Conservation (phyloP, 176 grass and related monocot genomes). For the Aechmea fasciata region DNA sequence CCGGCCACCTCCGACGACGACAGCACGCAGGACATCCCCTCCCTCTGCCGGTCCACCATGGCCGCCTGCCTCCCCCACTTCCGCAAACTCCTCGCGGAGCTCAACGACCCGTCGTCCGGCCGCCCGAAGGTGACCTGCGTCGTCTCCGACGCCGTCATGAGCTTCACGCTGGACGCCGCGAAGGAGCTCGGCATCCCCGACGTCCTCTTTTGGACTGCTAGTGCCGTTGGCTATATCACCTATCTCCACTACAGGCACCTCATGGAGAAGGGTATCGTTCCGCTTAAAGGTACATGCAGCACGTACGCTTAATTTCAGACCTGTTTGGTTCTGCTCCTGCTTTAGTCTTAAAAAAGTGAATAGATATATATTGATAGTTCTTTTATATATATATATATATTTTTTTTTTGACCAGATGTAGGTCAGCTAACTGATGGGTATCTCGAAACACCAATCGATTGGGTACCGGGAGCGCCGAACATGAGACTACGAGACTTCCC, state of each 20-base stretch:
- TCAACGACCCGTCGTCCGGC: neutral
- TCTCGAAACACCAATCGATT: conserved; percentile 1
- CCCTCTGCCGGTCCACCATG: conserved; percentile 1
- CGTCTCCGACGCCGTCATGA: conserved; percentile 12
- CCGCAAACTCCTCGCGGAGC: neutral
- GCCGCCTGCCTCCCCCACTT: neutral
- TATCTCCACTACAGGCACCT: conserved; percentile 1
- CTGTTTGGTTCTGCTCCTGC: neutral
- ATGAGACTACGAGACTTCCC: conserved; percentile 13
- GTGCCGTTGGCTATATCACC: neutral
- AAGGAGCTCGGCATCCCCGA: conserved; percentile 5
- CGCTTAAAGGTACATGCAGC: conserved; percentile 12
- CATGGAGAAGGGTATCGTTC: neutral
- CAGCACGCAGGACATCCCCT: conserved; percentile 1
- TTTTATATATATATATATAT: too few species aligned
- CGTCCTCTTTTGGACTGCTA: neutral
- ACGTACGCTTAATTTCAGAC: too few species aligned
- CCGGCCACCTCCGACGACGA: conserved; percentile 2
- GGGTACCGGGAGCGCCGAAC: neutral
- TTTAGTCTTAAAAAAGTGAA: neutral
- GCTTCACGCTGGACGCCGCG: conserved; percentile 5
- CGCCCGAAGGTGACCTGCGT: neutral
- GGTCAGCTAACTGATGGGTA: conserved; percentile 5
- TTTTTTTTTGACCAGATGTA: neutral
- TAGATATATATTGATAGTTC: neutral